Base-by-base conservation (phyloP, 1,139 yeast species). In the Scheffersomyces titani region DNA sequence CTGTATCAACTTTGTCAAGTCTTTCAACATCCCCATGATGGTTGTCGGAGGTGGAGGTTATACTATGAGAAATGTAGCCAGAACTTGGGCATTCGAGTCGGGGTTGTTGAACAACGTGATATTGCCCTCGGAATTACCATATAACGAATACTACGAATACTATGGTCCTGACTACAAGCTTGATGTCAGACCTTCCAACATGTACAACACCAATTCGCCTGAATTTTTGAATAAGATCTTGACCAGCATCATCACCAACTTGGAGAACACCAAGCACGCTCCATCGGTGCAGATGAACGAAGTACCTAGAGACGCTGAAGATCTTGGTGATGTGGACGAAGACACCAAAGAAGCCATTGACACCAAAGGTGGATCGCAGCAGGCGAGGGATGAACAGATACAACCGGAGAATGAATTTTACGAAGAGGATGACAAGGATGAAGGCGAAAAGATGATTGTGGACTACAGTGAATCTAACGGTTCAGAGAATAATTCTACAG, bases 11-110 rank as follows among this genome's bases (percentile, higher is more conserved):
- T 94, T 82, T 71, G 92, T 93, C 62, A 92, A 92, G 72, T 85
- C 91, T 46, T 91, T 93, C 71, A 92, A 92, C 56, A 78, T 92
- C 55, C 99, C 98, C 16, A 83, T 92, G 80, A 82, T 94, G 81
- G 96, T 93, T 20, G 83, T 94, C 20, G 99, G 99, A 50, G 99
- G 99, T 54, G 99, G 99, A 65, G 99, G 99, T 44, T 94, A 94
- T 74, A 94, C 98, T 19, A 94, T 94, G 90, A 84, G 98, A 72
- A 94, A 94, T 71, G 99, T 94, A 51, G 92, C 97, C 44, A 82
- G 98, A 66, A 88, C 97, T 7, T 94, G 99, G 99, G 88, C 97
- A 49, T 93, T 84, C 70, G 99, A 94, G 75, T 88, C 97, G 3
- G 97, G 98, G 19, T 77, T 94, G 57, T 79, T 93, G 63, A 93